A percentile compares a stretch with the other conserved stretches of the same genome.
Conservation (phyloP, 2,329 filamentous ascomycete species). For the Sordariomycetes sp. region DNA sequence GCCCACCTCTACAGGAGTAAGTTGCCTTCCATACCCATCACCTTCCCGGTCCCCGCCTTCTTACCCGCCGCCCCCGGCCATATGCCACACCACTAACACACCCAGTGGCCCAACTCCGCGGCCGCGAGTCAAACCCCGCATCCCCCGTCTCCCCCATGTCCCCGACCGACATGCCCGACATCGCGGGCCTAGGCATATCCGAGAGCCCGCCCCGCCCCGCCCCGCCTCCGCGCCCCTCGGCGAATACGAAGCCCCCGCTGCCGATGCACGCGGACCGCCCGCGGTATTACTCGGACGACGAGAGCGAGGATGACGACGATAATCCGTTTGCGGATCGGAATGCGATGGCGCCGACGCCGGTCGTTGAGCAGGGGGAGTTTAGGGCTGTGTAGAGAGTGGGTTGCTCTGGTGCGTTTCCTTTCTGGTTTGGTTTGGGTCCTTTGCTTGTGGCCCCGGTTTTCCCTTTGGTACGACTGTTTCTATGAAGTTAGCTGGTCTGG, state of each 20-base stretch:
- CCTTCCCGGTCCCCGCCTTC: slow-evolving; percentile 11
- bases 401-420: neutral
- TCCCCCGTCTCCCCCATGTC: slow-evolving; percentile 24
- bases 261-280: slow-evolving; percentile 24
- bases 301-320: slow-evolving; percentile 55
- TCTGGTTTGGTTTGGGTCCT: neutral
- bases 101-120: slow-evolving; percentile 37
- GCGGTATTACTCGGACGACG: slow-evolving; percentile 32
- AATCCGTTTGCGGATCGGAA: slow-evolving; percentile 81
- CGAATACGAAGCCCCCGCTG: slow-evolving; percentile 33
- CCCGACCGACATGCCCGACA: slow-evolving; percentile 15
- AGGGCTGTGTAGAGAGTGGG: neutral
- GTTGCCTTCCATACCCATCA: slow-evolving; percentile 6
- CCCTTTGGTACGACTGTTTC: too few relatives aligned
- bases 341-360: neutral
- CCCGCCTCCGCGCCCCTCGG: slow-evolving; percentile 32
- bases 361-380: neutral
- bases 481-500: too few relatives aligned
- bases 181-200: slow-evolving; percentile 29
- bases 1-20: slow-evolving; percentile 50
- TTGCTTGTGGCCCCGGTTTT: neutral
- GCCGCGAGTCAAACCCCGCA: slow-evolving; percentile 22
- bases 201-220: slow-evolving; percentile 22
- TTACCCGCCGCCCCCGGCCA: neutral
- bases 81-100: neutral